These are phyloP conservation scores for Endocalyx cinctus DNA, from an alignment of 2,329 filamentous ascomycete species.

Conservation along the genomic window DNA sequence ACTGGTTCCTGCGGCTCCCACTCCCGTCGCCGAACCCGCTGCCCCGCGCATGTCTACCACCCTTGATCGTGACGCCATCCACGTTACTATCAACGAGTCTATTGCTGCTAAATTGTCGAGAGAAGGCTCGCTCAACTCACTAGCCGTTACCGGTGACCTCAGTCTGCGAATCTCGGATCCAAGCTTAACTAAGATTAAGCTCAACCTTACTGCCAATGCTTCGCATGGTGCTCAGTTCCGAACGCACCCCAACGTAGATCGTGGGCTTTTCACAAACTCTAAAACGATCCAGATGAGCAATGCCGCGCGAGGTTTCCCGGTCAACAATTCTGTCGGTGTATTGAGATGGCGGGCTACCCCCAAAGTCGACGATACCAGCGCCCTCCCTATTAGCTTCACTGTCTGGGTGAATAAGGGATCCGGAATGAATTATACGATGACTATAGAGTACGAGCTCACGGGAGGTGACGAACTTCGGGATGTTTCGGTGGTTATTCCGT, in stretches of 20 bases:
- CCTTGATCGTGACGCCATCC: conserved; percentile 76
- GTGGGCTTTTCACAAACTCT: conserved; percentile 74
- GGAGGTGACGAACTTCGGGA: conserved; percentile 75
- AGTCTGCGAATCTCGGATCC: conserved; percentile 87
- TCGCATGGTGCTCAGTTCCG: conserved; percentile 86
- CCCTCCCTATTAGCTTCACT: conserved; percentile 91
- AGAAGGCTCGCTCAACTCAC: conserved; percentile 80
- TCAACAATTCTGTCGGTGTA: conserved; percentile 90
- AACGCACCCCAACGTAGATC: conserved; percentile 95
- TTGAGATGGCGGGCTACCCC: conserved; percentile 87
- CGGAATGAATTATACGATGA: conserved; percentile 79
- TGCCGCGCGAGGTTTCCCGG: conserved; percentile 79
- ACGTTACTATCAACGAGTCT: conserved; percentile 82
- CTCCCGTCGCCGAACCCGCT: conserved; percentile 47
- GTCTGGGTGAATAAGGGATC: conserved; percentile 94
- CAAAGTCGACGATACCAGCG: conserved; percentile 71
- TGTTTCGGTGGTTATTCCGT: conserved; percentile 84
- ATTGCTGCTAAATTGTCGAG: conserved; percentile 85
- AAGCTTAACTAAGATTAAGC: conserved; percentile 85
- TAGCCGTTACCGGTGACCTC: conserved; percentile 88
- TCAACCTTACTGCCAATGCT: conserved; percentile 70
- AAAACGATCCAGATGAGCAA: conserved; percentile 90
- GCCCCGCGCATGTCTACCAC: conserved; percentile 60
- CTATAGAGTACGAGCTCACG: conserved; percentile 91
- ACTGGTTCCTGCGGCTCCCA: conserved; percentile 53